phyloP scores from a whole-genome alignment of 73 alveolate genomes.

The Paramecium biaurelia region DNA sequence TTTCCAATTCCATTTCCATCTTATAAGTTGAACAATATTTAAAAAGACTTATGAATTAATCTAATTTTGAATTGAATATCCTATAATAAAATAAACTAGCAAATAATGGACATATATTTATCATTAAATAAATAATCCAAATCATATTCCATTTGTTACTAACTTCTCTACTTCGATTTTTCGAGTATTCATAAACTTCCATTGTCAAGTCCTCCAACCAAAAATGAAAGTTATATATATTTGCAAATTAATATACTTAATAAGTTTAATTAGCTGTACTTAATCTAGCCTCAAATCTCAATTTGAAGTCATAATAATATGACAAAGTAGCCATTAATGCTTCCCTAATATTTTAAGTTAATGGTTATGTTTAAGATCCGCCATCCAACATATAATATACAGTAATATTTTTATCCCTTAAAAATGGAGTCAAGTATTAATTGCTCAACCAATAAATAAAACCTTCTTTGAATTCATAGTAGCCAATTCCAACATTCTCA shows the following conservation, averaged over 20 bases:
- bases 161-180: not conserved
- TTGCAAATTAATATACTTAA: slow-evolving; percentile 39
- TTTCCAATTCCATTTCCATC: not conserved
- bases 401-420: not conserved
- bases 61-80: not conserved
- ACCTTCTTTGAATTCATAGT: not conserved
- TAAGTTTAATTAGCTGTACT: slow-evolving; percentile 22
- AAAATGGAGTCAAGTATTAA: not conserved
- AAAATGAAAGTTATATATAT: not conserved
- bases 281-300: not conserved
- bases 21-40: not conserved
- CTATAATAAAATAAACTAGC: not conserved
- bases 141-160: not conserved
- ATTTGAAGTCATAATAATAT: slow-evolving; percentile 8
- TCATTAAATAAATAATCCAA: not conserved
- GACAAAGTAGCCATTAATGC: not conserved
- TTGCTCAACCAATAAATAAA: not conserved
- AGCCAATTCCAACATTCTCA: not conserved
- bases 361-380: not conserved
- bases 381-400: not conserved
- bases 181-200: not conserved
- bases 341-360: not conserved
- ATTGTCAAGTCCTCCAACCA: slow-evolving; percentile 9
- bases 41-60: not conserved
- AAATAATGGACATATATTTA: not conserved